These are phyloP conservation scores for Scedosporium minutisporum DNA, from an alignment of 2,329 filamentous ascomycete species.

Conservation along the genomic window DNA sequence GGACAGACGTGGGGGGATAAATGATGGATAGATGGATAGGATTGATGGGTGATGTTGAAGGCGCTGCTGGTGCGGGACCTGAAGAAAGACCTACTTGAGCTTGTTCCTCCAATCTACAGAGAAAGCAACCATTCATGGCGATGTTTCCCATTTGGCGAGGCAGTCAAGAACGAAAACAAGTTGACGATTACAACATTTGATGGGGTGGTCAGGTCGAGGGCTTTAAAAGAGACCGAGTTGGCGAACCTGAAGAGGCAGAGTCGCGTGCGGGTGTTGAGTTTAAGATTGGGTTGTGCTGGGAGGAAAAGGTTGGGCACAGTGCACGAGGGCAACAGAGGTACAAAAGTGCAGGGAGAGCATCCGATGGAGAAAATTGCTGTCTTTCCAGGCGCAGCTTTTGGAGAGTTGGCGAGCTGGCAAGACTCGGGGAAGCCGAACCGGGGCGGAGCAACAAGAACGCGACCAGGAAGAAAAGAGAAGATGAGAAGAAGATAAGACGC, in stretches of 20 bases:
- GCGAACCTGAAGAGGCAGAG: not conserved
- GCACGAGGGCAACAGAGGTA: not conserved
- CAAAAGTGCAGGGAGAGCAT: not conserved
- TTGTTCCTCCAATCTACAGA: conserved; percentile 6
- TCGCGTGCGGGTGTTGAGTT: not conserved
- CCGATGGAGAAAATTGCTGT: not conserved
- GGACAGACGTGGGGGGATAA: not conserved
- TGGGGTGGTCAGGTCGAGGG: not conserved
- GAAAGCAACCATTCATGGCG: conserved; percentile 5
- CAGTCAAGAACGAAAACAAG: not conserved
- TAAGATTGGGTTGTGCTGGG: not conserved
- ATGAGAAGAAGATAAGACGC: not conserved
- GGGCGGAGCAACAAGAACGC: no score
- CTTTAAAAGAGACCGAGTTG: not conserved
- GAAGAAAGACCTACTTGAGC: conserved; percentile 5
- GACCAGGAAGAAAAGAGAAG: not conserved
- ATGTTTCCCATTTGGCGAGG: conserved; percentile 1
- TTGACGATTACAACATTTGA: conserved; percentile 7
- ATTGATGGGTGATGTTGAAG: not conserved
- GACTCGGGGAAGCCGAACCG: not conserved
- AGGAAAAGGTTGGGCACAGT: not conserved
- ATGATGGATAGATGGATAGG: not conserved
- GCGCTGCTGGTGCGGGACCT: not conserved
- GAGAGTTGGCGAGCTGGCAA: not conserved
- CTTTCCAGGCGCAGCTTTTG: not conserved